phyloP scores from a whole-genome alignment of 257 asterid genomes.

The Cynanchum wilfordii region DNA sequence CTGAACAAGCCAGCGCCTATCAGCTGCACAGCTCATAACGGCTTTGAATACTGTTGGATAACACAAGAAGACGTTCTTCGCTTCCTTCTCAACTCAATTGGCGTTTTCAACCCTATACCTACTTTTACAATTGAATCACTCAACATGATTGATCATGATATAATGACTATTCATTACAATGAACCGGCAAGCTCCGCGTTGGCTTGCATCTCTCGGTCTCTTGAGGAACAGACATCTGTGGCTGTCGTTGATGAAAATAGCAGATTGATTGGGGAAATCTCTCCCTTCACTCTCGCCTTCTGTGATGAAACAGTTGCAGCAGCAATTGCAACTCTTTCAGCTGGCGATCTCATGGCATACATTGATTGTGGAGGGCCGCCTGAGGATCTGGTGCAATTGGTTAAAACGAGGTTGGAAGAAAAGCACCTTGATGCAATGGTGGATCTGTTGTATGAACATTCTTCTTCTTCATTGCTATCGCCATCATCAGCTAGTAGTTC shows the following conservation, averaged over 20 bases:
- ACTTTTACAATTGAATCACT: constrained; percentile 53
- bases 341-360: constrained; percentile 67
- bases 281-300: constrained; percentile 58
- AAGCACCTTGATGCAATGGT: constrained; percentile 41
- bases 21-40: constrained; percentile 23
- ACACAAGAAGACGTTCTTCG: constrained; percentile 74
- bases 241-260: constrained; percentile 60
- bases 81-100: constrained; percentile 67
- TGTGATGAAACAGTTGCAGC: constrained; percentile 67
- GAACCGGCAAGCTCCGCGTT: constrained; percentile 60
- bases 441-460: constrained; percentile 53
- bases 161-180: constrained; percentile 44
- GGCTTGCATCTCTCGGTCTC: constrained; percentile 34
- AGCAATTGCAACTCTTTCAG: constrained; percentile 58
- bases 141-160: constrained; percentile 40
- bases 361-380: constrained; percentile 68
- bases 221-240: constrained; percentile 49
- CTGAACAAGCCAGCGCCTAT: constrained; percentile 24
- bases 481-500: constrained; percentile 41
- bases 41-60: constrained; percentile 62
- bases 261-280: constrained; percentile 66
- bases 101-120: constrained; percentile 62
- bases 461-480: constrained; percentile 22
- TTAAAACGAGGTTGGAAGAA: constrained; percentile 56
- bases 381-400: constrained; percentile 53